Percentiles rank a stretch among this genome's conserved stretches.
These are phyloP conservation scores for Collybiopsis luxurians DNA, from an alignment of 768 basidiomycete species.

Conservation along the genomic window DNA sequence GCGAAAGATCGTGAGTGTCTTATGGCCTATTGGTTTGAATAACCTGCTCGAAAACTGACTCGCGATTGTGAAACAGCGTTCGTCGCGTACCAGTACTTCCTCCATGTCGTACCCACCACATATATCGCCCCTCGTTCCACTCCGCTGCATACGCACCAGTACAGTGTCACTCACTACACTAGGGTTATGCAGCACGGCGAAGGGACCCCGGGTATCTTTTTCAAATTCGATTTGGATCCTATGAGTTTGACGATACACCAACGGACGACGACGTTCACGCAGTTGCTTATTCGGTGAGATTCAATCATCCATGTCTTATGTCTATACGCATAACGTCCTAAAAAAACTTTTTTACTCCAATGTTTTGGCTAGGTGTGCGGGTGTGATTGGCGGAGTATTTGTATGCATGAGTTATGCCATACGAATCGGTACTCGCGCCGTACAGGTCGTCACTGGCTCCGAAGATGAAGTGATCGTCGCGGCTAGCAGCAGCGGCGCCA, in stretches of 20 bases:
- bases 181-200: constrained; percentile 69
- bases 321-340: no score
- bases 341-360: neutral
- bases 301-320: no score
- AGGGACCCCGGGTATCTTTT: constrained; percentile 93
- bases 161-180: constrained; percentile 92
- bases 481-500: constrained; percentile 60
- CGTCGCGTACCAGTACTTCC: constrained; percentile 90
- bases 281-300: constrained; percentile 70
- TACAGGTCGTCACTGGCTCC: constrained; percentile 57
- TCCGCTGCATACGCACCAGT: constrained; percentile 78
- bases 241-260: constrained; percentile 83
- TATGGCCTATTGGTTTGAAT: neutral
- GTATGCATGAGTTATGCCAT: constrained; percentile 81
- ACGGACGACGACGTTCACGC: constrained; percentile 77
- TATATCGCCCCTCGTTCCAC: constrained; percentile 73
- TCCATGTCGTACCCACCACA: constrained; percentile 93
- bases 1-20: constrained; percentile 59
- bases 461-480: constrained; percentile 60
- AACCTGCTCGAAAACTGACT: neutral
- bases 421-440: constrained; percentile 59
- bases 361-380: constrained; percentile 60
- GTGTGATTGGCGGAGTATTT: constrained; percentile 93
- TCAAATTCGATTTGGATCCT: constrained; percentile 97
- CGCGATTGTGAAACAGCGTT: constrained; percentile 51